These are phyloP conservation scores for Litchi chinensis DNA, from an alignment of 345 rosid genomes.

Conservation along the genomic window DNA sequence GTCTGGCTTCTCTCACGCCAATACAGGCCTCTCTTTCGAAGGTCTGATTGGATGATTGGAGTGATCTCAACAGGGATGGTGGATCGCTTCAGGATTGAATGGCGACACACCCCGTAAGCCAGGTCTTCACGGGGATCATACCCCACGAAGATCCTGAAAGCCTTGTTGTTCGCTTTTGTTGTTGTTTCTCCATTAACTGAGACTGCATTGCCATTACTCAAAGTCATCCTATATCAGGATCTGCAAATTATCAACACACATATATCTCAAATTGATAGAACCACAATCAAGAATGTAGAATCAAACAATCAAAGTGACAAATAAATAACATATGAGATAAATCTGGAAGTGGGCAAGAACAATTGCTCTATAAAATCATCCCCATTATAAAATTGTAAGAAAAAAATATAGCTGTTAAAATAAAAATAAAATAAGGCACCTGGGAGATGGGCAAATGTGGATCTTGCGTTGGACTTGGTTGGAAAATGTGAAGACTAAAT, in stretches of 20 bases:
- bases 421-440: too few species aligned
- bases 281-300: too few species aligned
- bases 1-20: slow-evolving; percentile 79
- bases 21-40: slow-evolving; percentile 65
- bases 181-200: slow-evolving; percentile 24
- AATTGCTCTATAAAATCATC: too few species aligned
- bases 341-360: too few species aligned
- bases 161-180: slow-evolving; percentile 16
- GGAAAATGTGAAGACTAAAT: too few species aligned
- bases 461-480: too few species aligned
- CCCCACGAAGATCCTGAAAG: slow-evolving; percentile 87
- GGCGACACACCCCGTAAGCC: slow-evolving; percentile 82
- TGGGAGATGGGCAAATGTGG: too few species aligned
- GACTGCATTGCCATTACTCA: slow-evolving; percentile 34
- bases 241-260: neutral
- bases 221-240: slow-evolving; percentile 30
- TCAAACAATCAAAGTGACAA: too few species aligned
- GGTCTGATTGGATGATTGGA: slow-evolving; percentile 84
- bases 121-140: slow-evolving; percentile 89
- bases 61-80: slow-evolving; percentile 80
- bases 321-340: too few species aligned
- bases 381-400: too few species aligned
- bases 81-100: slow-evolving; percentile 71
- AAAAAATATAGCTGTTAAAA: too few species aligned
- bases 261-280: too few species aligned